A percentile compares a stretch with the other conserved stretches of the same genome.
Conservation (phyloP, 1,284 basidiomycete genomes). For the Pseudozyma sp. region DNA sequence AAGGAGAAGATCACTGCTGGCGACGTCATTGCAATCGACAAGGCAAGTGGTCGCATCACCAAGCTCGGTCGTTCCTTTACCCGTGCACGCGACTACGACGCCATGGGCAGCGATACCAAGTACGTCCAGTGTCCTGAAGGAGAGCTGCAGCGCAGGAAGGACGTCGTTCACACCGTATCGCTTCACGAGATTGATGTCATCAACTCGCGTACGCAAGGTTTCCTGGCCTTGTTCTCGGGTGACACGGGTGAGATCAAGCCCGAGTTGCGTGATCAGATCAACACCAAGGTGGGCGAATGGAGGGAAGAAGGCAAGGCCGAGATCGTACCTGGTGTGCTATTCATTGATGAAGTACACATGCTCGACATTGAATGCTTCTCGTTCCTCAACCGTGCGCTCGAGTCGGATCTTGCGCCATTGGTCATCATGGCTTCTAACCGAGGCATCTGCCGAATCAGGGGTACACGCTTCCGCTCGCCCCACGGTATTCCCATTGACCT, state of each 20-base stretch:
- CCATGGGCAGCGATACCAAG: constrained; percentile 91
- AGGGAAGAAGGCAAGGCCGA: constrained; percentile 98
- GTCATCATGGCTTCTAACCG: constrained; percentile 99
- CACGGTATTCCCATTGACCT: constrained; percentile 95
- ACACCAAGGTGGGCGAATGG: constrained; percentile 97
- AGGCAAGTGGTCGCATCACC: constrained; percentile 93
- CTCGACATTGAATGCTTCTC: constrained; percentile 99
- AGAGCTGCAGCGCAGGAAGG: constrained; percentile 95
- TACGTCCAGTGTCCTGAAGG: constrained; percentile 98
- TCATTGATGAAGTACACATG: constrained; percentile 84
- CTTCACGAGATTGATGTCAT: constrained; percentile 99
- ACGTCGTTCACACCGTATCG: constrained; percentile 95
- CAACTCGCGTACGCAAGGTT: constrained; percentile 94
- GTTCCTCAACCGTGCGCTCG: constrained; percentile 94
- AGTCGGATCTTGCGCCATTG: constrained; percentile 90
- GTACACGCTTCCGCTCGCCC: constrained; percentile 91
- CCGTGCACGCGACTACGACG: constrained; percentile 95
- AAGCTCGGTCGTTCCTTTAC: constrained; percentile 97
- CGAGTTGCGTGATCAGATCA: constrained; percentile 94
- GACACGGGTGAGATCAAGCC: constrained; percentile 99
- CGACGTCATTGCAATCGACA: constrained; percentile 96
- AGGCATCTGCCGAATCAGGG: constrained; percentile 92
- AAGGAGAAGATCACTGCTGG: constrained; percentile 98
- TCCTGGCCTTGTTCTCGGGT: constrained; percentile 75
- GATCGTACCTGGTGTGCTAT: constrained; percentile 87